phyloP scores from a whole-genome alignment of 2,329 filamentous ascomycete genomes.

The Aureobasidium sp. region DNA sequence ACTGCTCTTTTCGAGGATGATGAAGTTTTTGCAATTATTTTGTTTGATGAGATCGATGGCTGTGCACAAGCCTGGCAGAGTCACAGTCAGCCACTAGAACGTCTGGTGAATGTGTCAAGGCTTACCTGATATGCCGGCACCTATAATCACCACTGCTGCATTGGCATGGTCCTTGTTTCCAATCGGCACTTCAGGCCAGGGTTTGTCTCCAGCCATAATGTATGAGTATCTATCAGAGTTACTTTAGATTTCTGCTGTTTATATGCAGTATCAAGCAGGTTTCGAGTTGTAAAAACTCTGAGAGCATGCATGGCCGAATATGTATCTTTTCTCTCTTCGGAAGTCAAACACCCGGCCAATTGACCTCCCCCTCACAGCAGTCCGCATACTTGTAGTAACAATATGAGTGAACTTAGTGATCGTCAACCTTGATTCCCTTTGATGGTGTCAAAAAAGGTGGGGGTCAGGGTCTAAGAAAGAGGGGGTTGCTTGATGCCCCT shows the following conservation, averaged over 20 bases:
- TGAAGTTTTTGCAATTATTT: conserved; percentile 47
- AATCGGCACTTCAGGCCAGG: conserved; percentile 40
- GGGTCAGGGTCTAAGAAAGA: background rate
- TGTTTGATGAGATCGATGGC: conserved; percentile 51
- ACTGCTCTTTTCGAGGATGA: conserved; percentile 51
- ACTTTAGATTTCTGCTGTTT: background rate
- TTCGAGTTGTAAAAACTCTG: background rate
- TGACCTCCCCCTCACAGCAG: background rate
- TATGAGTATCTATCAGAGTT: background rate
- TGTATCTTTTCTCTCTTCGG: background rate
- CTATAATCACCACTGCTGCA: conserved; percentile 52
- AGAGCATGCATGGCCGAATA: background rate
- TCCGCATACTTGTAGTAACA: background rate
- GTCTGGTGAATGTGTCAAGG: background rate
- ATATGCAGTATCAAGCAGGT: no score
- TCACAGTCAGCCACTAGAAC: background rate
- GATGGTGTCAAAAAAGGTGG: background rate
- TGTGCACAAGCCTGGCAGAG: conserved; percentile 40
- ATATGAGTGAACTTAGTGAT: background rate
- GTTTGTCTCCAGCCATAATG: conserved; percentile 34
- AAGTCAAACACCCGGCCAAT: background rate
- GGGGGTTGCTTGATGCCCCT: background rate
- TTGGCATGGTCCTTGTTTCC: conserved; percentile 47
- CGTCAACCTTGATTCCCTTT: background rate
- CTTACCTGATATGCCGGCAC: conserved; percentile 47